phyloP scores from a whole-genome alignment of 345 rosid species.

The Dipteronia sinensis region DNA sequence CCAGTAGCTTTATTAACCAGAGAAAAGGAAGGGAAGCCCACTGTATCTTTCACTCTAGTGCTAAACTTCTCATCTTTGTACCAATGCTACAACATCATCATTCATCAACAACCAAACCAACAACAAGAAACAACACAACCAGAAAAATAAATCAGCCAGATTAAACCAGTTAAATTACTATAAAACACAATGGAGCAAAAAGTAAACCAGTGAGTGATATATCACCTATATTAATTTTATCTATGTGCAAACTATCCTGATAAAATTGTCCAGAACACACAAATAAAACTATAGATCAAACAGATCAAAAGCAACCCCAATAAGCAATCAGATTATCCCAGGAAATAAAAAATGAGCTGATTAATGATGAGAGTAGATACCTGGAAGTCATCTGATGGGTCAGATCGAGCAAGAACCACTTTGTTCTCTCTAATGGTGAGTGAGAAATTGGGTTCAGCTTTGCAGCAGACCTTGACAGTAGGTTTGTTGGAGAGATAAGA shows the following conservation, averaged over 20 bases:
- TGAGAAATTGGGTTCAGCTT: constrained; percentile 56
- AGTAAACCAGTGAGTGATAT: not conserved
- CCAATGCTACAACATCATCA: constrained; percentile 61
- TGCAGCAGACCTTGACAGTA: constrained; percentile 58
- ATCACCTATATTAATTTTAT: not conserved
- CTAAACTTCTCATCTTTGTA: constrained; percentile 85
- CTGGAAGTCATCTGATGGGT: constrained; percentile 65
- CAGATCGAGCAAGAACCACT: constrained; percentile 59
- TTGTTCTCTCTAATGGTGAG: constrained; percentile 63
- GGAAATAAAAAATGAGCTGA: no score
- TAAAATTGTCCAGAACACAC: no score
- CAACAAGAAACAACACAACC: constrained; percentile 8
- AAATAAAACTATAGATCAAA: not conserved
- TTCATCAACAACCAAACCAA: constrained; percentile 6
- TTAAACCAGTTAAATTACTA: not conserved
- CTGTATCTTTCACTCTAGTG: constrained; percentile 79
- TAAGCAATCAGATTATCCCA: not conserved
- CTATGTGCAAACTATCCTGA: no score
- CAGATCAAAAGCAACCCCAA: not conserved
- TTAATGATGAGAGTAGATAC: constrained; percentile 26
- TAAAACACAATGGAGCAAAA: not conserved
- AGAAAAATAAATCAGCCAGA: not conserved
- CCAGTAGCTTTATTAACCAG: constrained; percentile 88
- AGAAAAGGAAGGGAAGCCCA: constrained; percentile 75
- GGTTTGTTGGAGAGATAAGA: constrained; percentile 50